Evolutionary conservation across 352 stramenopile genomes (phyloP), one percentile per base, ranked within the genome.

Genomic region (Phytophthora pluvialis): DNA sequence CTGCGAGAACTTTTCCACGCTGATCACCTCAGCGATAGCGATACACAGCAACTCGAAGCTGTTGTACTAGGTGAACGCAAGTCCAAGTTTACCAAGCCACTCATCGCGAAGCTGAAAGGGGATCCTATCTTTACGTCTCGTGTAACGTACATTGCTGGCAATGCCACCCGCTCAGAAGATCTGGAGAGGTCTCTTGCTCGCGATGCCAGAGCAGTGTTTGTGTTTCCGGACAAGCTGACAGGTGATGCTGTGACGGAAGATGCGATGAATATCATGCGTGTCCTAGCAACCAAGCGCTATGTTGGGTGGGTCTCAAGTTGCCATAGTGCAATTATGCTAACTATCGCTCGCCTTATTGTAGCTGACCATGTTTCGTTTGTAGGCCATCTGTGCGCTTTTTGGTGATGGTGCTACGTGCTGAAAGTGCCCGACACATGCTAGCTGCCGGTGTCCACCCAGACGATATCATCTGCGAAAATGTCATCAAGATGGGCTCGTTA

Each of bases 1-100:
- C 58, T 97, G 13, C 76, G 83, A 21, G 90, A 97, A 57, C 76
- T 97, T n/a, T 95, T 97, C 25, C 90, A 97, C 45, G 83, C 87
- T 50, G 90, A 97, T 61, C 90, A 97, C 56, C 38, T 78, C 6
- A 75, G 57, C 4, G 72, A 78, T 18, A 51, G 54, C 3, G 70
- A 85, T 44, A 67, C 77, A 5, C 77, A 90, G 9, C 67, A 75
- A 28, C 68, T 93, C 16, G 73, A 91, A 55, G 82, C 83, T 7
- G 83, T 95, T 26, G 73, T 95, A 3, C 60, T 95, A 16, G 87
- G 82, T 4, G 82, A 93, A 1, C 69, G 73, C 13, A 87, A 81
- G 46, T 81, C 81, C 7, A 89, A 88, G 54, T 95, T 91, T 58
- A 83, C 78, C 1, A 90, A 89, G 21, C 77, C 76, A 1, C 69